Conservation (phyloP, 306 rosid species). For the Cyamopsis tetragonoloba region DNA sequence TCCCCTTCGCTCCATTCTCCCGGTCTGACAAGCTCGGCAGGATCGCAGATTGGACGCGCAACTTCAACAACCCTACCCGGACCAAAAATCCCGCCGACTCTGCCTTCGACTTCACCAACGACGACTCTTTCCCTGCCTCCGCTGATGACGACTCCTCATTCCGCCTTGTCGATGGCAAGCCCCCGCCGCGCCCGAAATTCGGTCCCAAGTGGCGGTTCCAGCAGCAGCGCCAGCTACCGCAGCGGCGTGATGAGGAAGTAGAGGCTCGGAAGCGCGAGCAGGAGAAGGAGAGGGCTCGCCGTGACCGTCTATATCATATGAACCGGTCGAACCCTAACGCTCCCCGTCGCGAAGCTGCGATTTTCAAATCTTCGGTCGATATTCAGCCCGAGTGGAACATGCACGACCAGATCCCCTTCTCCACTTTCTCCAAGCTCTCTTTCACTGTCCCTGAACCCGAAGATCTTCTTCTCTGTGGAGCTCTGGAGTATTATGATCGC, state of each 20-base stretch:
- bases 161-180: constrained; percentile 86
- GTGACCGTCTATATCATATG: constrained; percentile 69
- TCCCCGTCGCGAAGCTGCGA: constrained; percentile 80
- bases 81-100: constrained; percentile 68
- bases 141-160: constrained; percentile 59
- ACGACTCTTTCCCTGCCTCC: constrained; percentile 70
- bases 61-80: constrained; percentile 59
- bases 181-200: constrained; percentile 78
- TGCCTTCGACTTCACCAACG: constrained; percentile 80
- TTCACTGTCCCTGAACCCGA: constrained; percentile 79
- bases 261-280: constrained; percentile 82
- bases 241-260: constrained; percentile 89
- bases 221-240: constrained; percentile 77
- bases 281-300: constrained; percentile 89
- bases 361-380: constrained; percentile 77
- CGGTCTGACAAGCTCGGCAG: constrained; percentile 89
- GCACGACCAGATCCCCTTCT: constrained; percentile 91
- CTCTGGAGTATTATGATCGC: constrained; percentile 76
- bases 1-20: constrained; percentile 87
- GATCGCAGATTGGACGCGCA: constrained; percentile 89
- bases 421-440: constrained; percentile 86
- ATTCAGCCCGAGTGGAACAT: constrained; percentile 96
- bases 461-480: constrained; percentile 78
- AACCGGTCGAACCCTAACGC: constrained; percentile 67
- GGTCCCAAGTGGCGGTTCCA: constrained; percentile 91